Percentiles rank a stretch among this genome's conserved stretches.
These are phyloP conservation scores for Tetrapyrgos nigripes DNA, from an alignment of 1,284 basidiomycete genomes.

Conservation along the genomic window DNA sequence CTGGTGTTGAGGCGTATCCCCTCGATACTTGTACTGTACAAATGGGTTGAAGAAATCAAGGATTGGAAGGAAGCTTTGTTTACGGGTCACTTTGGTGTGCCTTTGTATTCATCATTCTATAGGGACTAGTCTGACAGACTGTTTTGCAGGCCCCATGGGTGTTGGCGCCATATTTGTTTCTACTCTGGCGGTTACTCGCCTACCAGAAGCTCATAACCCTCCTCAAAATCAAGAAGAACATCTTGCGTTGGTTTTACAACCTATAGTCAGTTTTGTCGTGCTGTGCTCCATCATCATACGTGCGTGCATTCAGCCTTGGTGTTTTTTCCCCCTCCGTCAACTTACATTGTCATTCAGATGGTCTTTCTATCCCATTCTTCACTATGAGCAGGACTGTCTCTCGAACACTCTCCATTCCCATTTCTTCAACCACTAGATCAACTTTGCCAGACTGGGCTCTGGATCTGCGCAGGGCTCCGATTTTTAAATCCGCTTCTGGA, in stretches of 20 bases:
- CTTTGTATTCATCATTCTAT: conserved; percentile 5
- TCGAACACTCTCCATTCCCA: conserved; percentile 1
- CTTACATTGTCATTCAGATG: conserved; percentile 57
- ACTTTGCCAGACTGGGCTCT: conserved; percentile 20
- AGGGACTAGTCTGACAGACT: conserved; percentile 7
- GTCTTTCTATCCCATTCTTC: conserved; percentile 90
- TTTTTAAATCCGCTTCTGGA: background rate
- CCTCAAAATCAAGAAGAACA: conserved; percentile 73
- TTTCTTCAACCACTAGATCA: background rate
- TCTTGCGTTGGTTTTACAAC: conserved; percentile 73
- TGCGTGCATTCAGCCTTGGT: conserved; percentile 43
- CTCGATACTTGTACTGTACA: conserved; percentile 74
- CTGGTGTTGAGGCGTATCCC: conserved; percentile 82
- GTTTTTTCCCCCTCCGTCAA: background rate
- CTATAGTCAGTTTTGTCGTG: conserved; percentile 86
- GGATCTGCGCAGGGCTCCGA: background rate
- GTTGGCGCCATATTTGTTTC: conserved; percentile 89
- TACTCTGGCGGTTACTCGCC: conserved; percentile 72
- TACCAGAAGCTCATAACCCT: conserved; percentile 64
- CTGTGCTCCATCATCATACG: conserved; percentile 84
- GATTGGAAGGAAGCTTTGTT: conserved; percentile 85
- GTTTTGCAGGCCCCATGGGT: conserved; percentile 67
- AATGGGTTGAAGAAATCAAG: conserved; percentile 84
- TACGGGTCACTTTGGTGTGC: conserved; percentile 83
- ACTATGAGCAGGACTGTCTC: conserved; percentile 70